Percentiles rank a stretch among this genome's conserved stretches.
phyloP scores from a whole-genome alignment of 805 yeast genomes.

The Metschnikowia hibisci region DNA sequence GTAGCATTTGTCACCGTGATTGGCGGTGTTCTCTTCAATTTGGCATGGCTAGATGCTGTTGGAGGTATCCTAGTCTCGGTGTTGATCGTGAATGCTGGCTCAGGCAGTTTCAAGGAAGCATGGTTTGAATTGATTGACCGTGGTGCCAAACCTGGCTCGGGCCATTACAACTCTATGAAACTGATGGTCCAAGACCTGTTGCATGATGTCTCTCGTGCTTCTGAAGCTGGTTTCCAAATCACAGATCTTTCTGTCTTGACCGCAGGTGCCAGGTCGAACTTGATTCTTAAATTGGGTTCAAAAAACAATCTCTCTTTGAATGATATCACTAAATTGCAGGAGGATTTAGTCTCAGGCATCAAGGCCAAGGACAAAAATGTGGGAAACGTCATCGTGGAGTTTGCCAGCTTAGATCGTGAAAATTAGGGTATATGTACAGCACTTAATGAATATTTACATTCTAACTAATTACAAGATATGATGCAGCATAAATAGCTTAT shows the following conservation, averaged over 20 bases:
- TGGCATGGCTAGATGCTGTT: constrained; percentile 84
- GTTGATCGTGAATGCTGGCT: constrained; percentile 81
- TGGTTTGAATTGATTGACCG: constrained; percentile 75
- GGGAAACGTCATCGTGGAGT: constrained; percentile 18
- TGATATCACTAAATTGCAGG: constrained; percentile 11
- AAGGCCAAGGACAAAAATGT: constrained; percentile 13
- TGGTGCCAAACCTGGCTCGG: constrained; percentile 51
- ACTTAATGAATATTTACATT: constrained; percentile 1
- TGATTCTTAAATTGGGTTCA: constrained; percentile 29
- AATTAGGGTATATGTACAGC: not conserved
- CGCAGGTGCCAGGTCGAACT: constrained; percentile 56
- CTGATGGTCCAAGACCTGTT: constrained; percentile 35
- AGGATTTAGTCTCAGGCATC: constrained; percentile 13
- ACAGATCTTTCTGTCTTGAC: constrained; percentile 46
- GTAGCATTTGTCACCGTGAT: constrained; percentile 89
- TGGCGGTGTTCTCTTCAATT: constrained; percentile 71
- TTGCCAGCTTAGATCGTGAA: constrained; percentile 1
- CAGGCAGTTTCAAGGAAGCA: constrained; percentile 65
- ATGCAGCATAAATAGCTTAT: not conserved
- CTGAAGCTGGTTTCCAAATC: constrained; percentile 31
- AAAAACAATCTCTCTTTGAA: constrained; percentile 18
- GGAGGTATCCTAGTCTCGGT: constrained; percentile 88
- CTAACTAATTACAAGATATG: constrained; percentile 4
- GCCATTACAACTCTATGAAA: constrained; percentile 43
- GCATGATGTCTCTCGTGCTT: constrained; percentile 19